Conservation (phyloP, 2,329 filamentous ascomycete species). For the Apiospora arundinis region DNA sequence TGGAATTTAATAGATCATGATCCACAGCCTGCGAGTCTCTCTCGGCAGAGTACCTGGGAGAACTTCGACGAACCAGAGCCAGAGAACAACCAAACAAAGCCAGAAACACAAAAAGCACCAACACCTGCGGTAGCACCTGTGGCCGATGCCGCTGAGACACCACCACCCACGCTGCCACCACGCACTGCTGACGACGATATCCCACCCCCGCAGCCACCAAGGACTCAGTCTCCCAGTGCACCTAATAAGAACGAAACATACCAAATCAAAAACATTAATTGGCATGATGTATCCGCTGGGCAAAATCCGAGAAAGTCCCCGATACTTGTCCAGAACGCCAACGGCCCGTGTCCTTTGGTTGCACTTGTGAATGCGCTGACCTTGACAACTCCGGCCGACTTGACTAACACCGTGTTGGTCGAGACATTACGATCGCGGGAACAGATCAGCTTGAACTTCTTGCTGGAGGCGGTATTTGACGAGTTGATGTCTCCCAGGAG, state of each 20-base stretch:
- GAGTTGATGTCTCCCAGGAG: conserved; percentile 84
- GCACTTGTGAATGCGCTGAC: conserved; percentile 93
- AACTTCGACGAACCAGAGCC: conserved; percentile 42
- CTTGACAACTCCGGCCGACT: conserved; percentile 74
- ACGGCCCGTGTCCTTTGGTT: conserved; percentile 91
- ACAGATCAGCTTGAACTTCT: conserved; percentile 82
- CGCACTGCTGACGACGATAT: conserved; percentile 35
- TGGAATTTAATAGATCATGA: conserved; percentile 59
- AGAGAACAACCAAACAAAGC: conserved; percentile 30
- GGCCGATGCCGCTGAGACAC: conserved; percentile 22
- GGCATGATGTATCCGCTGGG: conserved; percentile 70
- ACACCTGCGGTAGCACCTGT: neutral
- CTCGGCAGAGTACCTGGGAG: conserved; percentile 47
- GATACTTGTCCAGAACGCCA: conserved; percentile 89
- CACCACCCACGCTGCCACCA: conserved; percentile 48
- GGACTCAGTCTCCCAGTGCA: conserved; percentile 44
- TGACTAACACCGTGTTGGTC: conserved; percentile 71
- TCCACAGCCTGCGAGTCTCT: conserved; percentile 39
- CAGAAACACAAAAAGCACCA: conserved; percentile 20
- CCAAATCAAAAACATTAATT: conserved; percentile 88
- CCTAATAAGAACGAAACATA: conserved; percentile 77
- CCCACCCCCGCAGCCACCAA: conserved; percentile 44
- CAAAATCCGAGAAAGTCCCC: conserved; percentile 78
- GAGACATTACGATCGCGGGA: conserved; percentile 81
- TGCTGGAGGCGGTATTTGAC: conserved; percentile 90